Percentiles rank a stretch among this genome's conserved stretches.
Evolutionary conservation across 371 early-diverging fungal genomes (phyloP).

Genomic region (Mortierella sp.): DNA sequence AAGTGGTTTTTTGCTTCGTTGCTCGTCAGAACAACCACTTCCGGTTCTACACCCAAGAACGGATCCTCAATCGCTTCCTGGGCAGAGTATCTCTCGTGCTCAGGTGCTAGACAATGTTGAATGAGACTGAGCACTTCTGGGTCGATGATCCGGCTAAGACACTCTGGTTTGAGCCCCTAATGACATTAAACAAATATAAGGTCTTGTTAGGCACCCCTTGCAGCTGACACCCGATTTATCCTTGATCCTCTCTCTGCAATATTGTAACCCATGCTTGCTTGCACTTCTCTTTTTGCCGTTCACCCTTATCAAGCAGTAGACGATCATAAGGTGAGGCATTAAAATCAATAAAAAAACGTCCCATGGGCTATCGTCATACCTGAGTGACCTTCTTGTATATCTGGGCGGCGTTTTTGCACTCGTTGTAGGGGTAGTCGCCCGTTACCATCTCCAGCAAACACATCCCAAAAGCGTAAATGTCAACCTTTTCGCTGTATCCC

Average conservation of each 20-base stretch:
- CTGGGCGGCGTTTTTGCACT: conserved; percentile 91
- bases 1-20: conserved; percentile 77
- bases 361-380: conserved; percentile 42
- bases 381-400: conserved; percentile 86
- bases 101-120: conserved; percentile 78
- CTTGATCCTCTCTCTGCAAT: background rate
- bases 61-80: conserved; percentile 86
- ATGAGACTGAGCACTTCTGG: conserved; percentile 85
- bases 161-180: conserved; percentile 87
- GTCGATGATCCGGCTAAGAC: conserved; percentile 77
- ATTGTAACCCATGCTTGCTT: background rate
- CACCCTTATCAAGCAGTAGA: background rate
- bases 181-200: background rate
- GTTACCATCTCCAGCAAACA: conserved; percentile 92
- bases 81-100: conserved; percentile 83
- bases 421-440: conserved; percentile 91
- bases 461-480: conserved; percentile 97
- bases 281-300: background rate
- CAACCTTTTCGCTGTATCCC: conserved; percentile 91
- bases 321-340: background rate
- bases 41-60: conserved; percentile 86
- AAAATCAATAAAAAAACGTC: background rate
- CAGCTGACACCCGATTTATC: conserved; percentile 1
- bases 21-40: conserved; percentile 75
- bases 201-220: background rate